Conservation (phyloP, 1,139 yeast genomes). For the Pneumocystis murina region DNA sequence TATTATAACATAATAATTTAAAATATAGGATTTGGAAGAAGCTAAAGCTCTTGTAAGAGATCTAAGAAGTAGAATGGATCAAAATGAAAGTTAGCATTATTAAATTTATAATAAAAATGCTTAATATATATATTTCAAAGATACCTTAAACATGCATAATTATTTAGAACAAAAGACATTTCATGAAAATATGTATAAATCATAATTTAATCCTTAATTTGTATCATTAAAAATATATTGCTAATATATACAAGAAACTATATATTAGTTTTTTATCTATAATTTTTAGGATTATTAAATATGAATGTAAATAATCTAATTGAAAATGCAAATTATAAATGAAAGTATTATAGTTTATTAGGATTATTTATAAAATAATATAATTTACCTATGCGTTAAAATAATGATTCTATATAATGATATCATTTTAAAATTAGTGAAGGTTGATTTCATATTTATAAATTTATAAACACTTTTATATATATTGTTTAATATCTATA, state of each 20-base stretch:
- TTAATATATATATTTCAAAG: not conserved
- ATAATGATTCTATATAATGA: not conserved
- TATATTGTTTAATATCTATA: not conserved
- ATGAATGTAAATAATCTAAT: not conserved
- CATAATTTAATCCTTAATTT: not conserved
- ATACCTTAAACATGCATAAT: not conserved
- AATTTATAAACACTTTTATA: not conserved
- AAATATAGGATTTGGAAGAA: slow-evolving; percentile 61
- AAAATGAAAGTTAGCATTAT: not conserved
- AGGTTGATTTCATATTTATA: not conserved
- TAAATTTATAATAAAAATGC: not conserved
- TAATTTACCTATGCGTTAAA: not conserved
- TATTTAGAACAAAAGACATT: not conserved
- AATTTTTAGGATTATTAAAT: not conserved
- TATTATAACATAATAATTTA: not conserved
- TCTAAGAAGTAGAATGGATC: slow-evolving; percentile 15
- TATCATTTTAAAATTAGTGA: not conserved
- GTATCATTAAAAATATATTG: not conserved
- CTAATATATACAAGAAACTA: too few species aligned
- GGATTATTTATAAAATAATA: not conserved
- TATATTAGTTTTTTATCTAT: not conserved
- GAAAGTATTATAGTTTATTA: not conserved
- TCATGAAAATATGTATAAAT: not conserved
- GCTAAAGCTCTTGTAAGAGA: slow-evolving; percentile 75
- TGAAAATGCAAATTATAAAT: not conserved